Conservation (phyloP, 2,329 filamentous ascomycete genomes). For the Chrysosporium queenslandicum region DNA sequence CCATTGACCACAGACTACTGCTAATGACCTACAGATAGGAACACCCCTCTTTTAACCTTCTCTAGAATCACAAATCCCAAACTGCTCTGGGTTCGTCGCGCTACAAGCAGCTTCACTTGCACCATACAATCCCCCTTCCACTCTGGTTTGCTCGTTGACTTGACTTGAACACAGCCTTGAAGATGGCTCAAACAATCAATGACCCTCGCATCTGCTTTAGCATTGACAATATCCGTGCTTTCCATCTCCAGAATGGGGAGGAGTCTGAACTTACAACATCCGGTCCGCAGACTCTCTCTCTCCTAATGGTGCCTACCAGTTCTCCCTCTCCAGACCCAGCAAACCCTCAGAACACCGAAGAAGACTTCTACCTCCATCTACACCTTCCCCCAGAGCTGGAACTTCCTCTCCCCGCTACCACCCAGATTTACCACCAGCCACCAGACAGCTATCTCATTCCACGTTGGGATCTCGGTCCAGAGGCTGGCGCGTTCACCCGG, state of each 20-base stretch:
- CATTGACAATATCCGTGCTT: constrained; percentile 77
- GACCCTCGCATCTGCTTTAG: constrained; percentile 36
- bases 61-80: no score
- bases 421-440: constrained; percentile 93
- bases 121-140: neutral
- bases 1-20: neutral
- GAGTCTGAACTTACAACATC: constrained; percentile 73
- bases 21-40: neutral
- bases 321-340: constrained; percentile 53
- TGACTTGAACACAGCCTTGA: constrained; percentile 12
- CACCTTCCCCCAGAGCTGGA: constrained; percentile 92
- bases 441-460: constrained; percentile 89
- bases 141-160: neutral
- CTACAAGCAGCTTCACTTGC: neutral
- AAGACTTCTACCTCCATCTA: constrained; percentile 95
- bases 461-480: constrained; percentile 82
- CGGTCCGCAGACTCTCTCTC: constrained; percentile 79
- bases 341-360: constrained; percentile 54
- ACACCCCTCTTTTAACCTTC: neutral
- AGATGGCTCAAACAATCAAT: constrained; percentile 18
- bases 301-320: constrained; percentile 90
- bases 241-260: constrained; percentile 78
- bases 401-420: constrained; percentile 83
- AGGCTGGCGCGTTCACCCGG: constrained; percentile 80
- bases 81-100: neutral